A percentile compares a stretch with the other conserved stretches of the same genome.
Evolutionary conservation across 2,329 filamentous ascomycete genomes (phyloP).

Genomic region (Alternaria solani): DNA sequence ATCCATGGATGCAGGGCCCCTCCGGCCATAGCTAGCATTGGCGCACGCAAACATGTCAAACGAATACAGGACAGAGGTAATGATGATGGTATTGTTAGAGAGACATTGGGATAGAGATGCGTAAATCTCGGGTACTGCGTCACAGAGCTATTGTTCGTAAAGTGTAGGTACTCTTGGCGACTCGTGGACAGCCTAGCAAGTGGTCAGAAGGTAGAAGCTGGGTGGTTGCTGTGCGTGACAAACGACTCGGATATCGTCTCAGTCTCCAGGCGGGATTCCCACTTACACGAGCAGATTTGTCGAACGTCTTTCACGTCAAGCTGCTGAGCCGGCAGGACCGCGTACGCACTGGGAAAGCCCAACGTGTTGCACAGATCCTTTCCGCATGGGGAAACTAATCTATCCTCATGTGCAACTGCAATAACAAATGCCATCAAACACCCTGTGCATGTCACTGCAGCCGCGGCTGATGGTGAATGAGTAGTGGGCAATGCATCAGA

Average conservation of each 20-base stretch:
- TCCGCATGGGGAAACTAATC: slow-evolving; percentile 1
- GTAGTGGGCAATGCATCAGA: slow-evolving; percentile 4
- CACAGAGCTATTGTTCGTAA: not conserved
- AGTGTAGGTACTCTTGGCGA: slow-evolving; percentile 15
- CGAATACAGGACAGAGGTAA: not conserved
- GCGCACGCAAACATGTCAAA: slow-evolving; percentile 10
- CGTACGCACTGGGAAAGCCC: slow-evolving; percentile 2
- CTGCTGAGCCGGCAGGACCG: slow-evolving; percentile 2
- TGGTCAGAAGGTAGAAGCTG: slow-evolving; percentile 9
- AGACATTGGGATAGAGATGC: not conserved
- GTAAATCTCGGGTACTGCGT: not conserved
- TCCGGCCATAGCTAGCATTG: slow-evolving; percentile 1
- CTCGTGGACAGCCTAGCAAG: slow-evolving; percentile 6
- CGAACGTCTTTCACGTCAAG: slow-evolving; percentile 1
- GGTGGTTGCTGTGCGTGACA: not conserved
- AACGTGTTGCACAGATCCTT: slow-evolving; percentile 2
- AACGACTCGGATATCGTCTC: not conserved
- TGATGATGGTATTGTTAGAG: not conserved
- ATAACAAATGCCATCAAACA: not conserved
- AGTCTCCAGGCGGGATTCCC: not conserved
- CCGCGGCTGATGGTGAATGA: not conserved
- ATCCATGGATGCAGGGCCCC: slow-evolving; percentile 10
- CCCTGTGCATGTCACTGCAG: not conserved
- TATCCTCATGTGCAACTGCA: not conserved
- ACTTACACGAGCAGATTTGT: slow-evolving; percentile 10